phyloP scores from a whole-genome alignment of 208 protist species.

The Acanthamoeba quina region DNA sequence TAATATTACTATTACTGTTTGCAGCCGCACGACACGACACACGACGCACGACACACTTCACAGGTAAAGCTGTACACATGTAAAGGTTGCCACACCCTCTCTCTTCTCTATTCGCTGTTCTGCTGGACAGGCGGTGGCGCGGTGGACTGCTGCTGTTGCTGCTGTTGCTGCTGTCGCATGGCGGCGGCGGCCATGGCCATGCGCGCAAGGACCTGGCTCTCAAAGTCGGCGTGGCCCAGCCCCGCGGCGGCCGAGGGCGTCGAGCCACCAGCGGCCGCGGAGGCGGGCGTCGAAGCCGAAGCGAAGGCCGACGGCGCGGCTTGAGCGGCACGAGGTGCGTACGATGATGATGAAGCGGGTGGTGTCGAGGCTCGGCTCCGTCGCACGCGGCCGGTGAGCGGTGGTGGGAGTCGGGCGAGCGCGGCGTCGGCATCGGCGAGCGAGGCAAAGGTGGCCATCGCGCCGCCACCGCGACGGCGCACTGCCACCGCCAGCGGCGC shows the following conservation, averaged over 20 bases:
- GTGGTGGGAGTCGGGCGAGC: not conserved
- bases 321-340: not conserved
- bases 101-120: no score
- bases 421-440: slow-evolving; percentile 25
- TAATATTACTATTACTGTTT: no score
- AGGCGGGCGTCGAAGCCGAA: not conserved
- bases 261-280: not conserved
- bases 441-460: slow-evolving; percentile 32
- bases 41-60: no score
- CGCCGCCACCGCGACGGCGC: slow-evolving; percentile 11
- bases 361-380: not conserved
- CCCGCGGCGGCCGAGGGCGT: not conserved
- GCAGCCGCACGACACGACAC: no score
- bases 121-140: no score
- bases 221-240: not conserved
- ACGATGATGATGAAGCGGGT: not conserved
- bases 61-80: no score
- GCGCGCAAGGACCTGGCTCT: slow-evolving; percentile 41
- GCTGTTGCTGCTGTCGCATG: slow-evolving; percentile 20
- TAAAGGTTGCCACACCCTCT: no score
- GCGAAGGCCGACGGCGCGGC: not conserved
- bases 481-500: not conserved
- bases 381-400: slow-evolving; percentile 31
- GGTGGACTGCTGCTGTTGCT: not conserved
- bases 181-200: slow-evolving; percentile 26